Base-by-base conservation (phyloP, 169 alveolate genomes). In the Plasmodium vivax region DNA sequence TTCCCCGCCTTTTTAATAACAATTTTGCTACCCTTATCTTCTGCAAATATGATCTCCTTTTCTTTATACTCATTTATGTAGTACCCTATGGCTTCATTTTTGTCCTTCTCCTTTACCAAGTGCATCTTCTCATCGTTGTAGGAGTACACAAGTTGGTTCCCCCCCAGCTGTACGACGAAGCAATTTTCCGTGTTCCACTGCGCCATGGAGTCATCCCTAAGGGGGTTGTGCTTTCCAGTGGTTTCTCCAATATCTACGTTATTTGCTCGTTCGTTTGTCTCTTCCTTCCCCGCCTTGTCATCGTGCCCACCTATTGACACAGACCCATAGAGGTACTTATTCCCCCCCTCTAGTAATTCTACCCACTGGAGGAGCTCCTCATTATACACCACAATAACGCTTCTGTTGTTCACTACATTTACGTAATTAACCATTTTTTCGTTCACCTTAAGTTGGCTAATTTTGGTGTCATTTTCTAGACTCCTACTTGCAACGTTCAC, bases 351-450 rank as follows among this genome's bases (percentile, higher is more conserved):
- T 90, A 41, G 3, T 45, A 90, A 62, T 90, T 80, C 94, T 19
- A 90, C 36, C 88, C 88, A 80, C 10, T 90, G 85, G 10, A 90
- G 36, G 56, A 79, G 51, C 38, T 90, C 62, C 73, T 90, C 23
- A 68, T 90, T 68, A 79, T 90, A 90, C 82, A 90, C 82, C 16
- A 90, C 74, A 8, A 90, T 38, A 27, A 81, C 91, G 38, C n/a
- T 90, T 27, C 36, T 62, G 30, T 56, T 87, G 5, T 87, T 73
- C 32, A 87, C 45, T n/a, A 51, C 30, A 85, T 36, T 85, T 2
- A 74, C 47, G 62, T 56, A 51, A 85, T 56, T 85, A 85, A 30
- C 82, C 23, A 51, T 45, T 45, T 85, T 85, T 27, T 85, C 43
- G 30, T 75, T 85, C 51, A 90, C 4, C 14, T 41, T 8, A 58